A percentile compares a stretch with the other conserved stretches of the same genome.
Evolutionary conservation across 202 grass and related monocot genomes (phyloP).

Genomic region (Elaeis oleifera): DNA sequence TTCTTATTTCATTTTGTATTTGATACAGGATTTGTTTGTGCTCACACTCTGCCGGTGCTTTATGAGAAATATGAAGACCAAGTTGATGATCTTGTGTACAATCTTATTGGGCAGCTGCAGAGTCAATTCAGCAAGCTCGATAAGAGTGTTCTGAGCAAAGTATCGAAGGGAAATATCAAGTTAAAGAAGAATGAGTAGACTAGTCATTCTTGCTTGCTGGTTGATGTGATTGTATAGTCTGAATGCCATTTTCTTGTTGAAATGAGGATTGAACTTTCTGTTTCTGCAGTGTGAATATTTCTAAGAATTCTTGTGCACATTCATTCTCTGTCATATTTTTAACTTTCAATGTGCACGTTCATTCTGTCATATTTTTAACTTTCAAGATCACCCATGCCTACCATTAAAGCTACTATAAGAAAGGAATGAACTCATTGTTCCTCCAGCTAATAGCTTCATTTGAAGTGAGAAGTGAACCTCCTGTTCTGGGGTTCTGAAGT

Average conservation of each 20-base stretch:
- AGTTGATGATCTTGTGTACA: constrained; percentile 57
- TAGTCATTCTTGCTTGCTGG: not conserved
- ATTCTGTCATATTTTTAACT: no score
- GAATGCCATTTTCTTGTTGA: no score
- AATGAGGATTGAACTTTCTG: not conserved
- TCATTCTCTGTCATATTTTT: no score
- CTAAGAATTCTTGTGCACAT: no score
- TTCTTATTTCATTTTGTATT: not conserved
- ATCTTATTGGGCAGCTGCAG: constrained; percentile 48
- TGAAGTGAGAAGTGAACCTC: no score
- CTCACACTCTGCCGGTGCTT: constrained; percentile 68
- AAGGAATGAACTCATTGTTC: no score
- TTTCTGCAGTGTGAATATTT: constrained; percentile 1
- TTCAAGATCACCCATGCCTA: no score
- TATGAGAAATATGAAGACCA: constrained; percentile 91
- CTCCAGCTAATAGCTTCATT: no score
- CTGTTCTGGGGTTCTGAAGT: no score
- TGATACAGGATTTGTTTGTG: constrained; percentile 70
- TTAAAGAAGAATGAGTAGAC: constrained; percentile 58
- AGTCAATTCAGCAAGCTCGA: constrained; percentile 65
- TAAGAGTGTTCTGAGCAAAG: constrained; percentile 49
- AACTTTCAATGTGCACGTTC: no score
- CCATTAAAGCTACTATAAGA: no score
- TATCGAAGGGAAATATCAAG: constrained; percentile 56
- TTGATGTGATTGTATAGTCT: no score